phyloP scores from a whole-genome alignment of 345 rosid genomes.

The Hypericum androsaemum region DNA sequence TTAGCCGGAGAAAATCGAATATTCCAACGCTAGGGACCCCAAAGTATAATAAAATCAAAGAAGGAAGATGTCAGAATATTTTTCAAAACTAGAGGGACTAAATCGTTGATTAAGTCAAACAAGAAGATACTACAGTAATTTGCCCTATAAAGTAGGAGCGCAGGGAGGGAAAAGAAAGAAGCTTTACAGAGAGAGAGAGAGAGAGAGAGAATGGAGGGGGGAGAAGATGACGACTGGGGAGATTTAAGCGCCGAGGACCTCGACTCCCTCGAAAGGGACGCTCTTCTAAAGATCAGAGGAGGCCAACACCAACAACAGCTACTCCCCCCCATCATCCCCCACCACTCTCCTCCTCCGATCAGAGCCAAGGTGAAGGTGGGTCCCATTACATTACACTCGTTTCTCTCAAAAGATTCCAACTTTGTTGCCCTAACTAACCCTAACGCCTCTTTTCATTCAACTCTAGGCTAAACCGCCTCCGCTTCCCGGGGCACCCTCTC shows the following conservation, averaged over 20 bases:
- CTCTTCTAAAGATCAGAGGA: conserved; percentile 38
- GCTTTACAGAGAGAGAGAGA: too few relatives aligned
- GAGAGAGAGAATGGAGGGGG: conserved; percentile 11
- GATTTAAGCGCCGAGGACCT: conserved; percentile 54
- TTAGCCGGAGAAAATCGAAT: too few relatives aligned
- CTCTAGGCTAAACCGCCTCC: conserved; percentile 2
- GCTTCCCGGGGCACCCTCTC: conserved; percentile 13
- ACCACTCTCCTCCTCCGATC: conserved; percentile 14
- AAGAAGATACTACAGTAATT: too few relatives aligned
- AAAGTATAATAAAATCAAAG: too few relatives aligned
- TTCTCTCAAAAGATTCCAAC: not conserved
- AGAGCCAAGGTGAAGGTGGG: conserved; percentile 12
- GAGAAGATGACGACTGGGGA: conserved; percentile 61
- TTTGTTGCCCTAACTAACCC: not conserved
- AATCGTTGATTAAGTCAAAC: too few relatives aligned
- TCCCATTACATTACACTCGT: not conserved
- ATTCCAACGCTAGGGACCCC: too few relatives aligned
- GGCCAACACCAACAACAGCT: conserved; percentile 31
- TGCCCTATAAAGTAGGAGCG: too few relatives aligned
- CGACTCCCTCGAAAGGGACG: conserved; percentile 67
- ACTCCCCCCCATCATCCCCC: conserved; percentile 9
- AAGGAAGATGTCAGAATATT: too few relatives aligned
- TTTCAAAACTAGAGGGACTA: too few relatives aligned
- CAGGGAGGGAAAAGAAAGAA: too few relatives aligned
- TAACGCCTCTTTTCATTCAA: not conserved